Evolutionary conservation across 2,329 filamentous ascomycete species (phyloP).

Genomic region (Calonectria pauciramosa): DNA sequence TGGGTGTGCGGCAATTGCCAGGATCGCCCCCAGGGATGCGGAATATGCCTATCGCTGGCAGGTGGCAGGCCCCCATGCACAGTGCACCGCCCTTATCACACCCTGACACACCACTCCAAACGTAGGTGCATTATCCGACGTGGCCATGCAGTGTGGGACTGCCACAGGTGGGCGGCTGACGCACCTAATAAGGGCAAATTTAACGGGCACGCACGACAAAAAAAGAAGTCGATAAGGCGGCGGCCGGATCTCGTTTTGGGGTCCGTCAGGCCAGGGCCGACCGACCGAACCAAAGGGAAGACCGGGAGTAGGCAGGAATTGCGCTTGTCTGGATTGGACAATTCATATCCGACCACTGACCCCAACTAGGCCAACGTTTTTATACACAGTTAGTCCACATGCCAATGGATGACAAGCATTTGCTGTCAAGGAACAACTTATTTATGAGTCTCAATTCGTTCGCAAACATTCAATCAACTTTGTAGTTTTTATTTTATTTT

Average conservation of each 20-base stretch:
- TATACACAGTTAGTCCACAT: neutral
- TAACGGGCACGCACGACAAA: neutral
- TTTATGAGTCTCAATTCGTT: neutral
- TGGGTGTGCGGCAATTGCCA: neutral
- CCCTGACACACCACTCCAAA: neutral
- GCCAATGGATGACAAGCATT: neutral
- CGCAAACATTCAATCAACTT: neutral
- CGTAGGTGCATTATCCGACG: conserved; percentile 18
- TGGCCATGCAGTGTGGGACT: neutral
- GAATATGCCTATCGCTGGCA: conserved; percentile 14
- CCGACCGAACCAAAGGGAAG: neutral
- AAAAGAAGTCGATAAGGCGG: neutral
- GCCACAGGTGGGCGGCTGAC: neutral
- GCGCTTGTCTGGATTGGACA: conserved; percentile 9
- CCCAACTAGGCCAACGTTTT: neutral
- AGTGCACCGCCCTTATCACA: conserved; percentile 7
- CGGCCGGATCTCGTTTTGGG: neutral
- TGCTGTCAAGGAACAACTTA: too few species aligned
- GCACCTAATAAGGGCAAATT: neutral
- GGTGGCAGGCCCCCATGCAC: neutral
- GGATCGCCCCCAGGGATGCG: neutral
- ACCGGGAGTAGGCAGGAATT: neutral
- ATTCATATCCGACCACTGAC: conserved; percentile 9
- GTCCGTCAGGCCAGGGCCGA: neutral
- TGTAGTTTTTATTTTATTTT: neutral